phyloP scores from a whole-genome alignment of 768 basidiomycete genomes.

The Russula ochroleuca region DNA sequence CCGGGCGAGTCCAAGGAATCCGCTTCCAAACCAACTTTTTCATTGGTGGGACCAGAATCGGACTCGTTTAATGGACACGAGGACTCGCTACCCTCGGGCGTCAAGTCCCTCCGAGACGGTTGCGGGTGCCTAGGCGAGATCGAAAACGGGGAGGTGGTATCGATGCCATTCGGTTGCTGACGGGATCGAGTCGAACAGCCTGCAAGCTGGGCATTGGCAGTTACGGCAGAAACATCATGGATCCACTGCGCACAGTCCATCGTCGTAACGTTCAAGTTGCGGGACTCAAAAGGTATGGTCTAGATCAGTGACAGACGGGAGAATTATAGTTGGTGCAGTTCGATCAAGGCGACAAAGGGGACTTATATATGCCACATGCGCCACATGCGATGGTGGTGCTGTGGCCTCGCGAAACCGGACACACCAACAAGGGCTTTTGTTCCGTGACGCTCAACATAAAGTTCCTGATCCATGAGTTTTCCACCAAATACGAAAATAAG shows the following conservation, averaged over 20 bases:
- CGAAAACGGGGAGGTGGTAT: background rate
- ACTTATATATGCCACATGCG: constrained; percentile 17
- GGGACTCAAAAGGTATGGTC: background rate
- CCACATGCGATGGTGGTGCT: background rate
- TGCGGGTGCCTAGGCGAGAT: background rate
- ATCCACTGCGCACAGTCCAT: constrained; percentile 15
- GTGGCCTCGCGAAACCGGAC: constrained; percentile 2
- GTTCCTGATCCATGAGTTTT: constrained; percentile 7
- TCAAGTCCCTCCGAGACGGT: background rate
- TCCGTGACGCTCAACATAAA: constrained; percentile 1
- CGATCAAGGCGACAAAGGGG: background rate
- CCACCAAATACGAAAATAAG: constrained; percentile 1
- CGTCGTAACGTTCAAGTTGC: background rate
- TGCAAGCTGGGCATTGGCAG: background rate
- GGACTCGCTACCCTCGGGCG: background rate
- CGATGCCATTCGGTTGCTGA: background rate
- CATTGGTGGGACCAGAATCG: constrained; percentile 2
- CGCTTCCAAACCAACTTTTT: constrained; percentile 12
- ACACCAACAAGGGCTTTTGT: constrained; percentile 11
- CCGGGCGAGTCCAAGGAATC: constrained; percentile 9
- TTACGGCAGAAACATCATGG: constrained; percentile 7
- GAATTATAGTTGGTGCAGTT: background rate
- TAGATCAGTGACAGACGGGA: background rate
- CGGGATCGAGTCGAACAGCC: background rate
- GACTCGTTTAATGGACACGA: background rate